A percentile compares a stretch with the other conserved stretches of the same genome.
phyloP scores from a whole-genome alignment of 169 alveolate genomes.

The Sarcocystis neurona region DNA sequence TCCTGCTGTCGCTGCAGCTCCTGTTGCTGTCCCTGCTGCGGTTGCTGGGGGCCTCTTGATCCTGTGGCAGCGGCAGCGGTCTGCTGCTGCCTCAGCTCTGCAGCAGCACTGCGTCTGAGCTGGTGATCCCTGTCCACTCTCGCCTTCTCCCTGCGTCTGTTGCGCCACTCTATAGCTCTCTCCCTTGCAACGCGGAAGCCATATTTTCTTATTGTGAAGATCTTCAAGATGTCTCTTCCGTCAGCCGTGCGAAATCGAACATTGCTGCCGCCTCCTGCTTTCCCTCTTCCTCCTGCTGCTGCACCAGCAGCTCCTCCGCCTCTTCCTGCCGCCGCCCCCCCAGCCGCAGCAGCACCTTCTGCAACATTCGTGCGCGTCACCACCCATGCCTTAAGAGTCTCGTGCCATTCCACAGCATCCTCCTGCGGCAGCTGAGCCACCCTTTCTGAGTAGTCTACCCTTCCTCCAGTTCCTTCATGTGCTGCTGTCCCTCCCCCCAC shows the following conservation, averaged over 20 bases:
- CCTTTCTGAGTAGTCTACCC: slow-evolving; percentile 54
- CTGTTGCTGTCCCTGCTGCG: neutral
- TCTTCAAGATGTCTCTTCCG: slow-evolving; percentile 30
- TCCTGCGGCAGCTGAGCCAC: slow-evolving; percentile 53
- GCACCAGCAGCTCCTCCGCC: slow-evolving; percentile 10
- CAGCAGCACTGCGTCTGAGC: slow-evolving; percentile 5
- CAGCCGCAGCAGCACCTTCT: neutral
- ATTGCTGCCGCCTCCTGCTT: neutral
- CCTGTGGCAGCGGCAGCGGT: neutral
- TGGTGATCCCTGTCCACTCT: neutral
- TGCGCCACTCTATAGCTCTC: slow-evolving; percentile 56
- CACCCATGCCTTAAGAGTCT: slow-evolving; percentile 51
- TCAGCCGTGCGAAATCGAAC: neutral
- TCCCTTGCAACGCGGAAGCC: slow-evolving; percentile 58
- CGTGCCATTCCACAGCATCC: slow-evolving; percentile 45
- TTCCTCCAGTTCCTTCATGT: neutral
- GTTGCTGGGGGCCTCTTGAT: neutral
- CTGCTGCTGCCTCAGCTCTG: neutral
- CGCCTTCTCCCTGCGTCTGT: slow-evolving; percentile 23
- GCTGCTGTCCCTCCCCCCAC: slow-evolving; percentile 1
- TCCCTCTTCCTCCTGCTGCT: slow-evolving; percentile 7
- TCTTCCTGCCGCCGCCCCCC: neutral
- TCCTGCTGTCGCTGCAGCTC: slow-evolving; percentile 11
- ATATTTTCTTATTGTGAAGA: slow-evolving; percentile 49
- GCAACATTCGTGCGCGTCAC: slow-evolving; percentile 23